Percentiles rank a stretch among this genome's conserved stretches.
Evolutionary conservation across 1,139 yeast genomes (phyloP).

Genomic region (Groenewaldozyma auringiensis): DNA sequence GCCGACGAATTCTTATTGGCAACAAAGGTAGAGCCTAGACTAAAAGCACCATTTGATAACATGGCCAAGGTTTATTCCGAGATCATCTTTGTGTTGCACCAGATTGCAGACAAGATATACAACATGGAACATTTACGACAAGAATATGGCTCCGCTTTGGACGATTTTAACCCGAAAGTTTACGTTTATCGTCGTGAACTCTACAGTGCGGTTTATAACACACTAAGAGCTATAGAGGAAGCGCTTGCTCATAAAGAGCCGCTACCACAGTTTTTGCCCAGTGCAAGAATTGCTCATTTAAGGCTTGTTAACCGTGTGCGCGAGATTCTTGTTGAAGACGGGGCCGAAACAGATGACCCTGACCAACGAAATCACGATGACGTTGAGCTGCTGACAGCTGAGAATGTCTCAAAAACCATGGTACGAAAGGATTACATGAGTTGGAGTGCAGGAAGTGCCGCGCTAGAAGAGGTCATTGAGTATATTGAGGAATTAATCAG

Average conservation of each 20-base stretch:
- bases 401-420: constrained; percentile 9
- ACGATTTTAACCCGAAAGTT: constrained; percentile 37
- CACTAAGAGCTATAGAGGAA: constrained; percentile 37
- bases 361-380: background rate
- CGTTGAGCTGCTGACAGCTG: background rate
- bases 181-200: constrained; percentile 40
- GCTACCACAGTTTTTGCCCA: constrained; percentile 43
- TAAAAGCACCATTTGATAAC: constrained; percentile 40
- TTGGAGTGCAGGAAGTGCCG: constrained; percentile 47
- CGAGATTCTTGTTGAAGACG: constrained; percentile 22
- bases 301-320: constrained; percentile 39
- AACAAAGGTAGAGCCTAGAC: constrained; percentile 41
- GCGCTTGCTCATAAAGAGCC: constrained; percentile 40
- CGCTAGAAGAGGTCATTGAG: constrained; percentile 42
- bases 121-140: constrained; percentile 39
- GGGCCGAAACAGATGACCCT: background rate
- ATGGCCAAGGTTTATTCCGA: constrained; percentile 37
- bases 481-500: constrained; percentile 41
- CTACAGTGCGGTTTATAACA: constrained; percentile 34
- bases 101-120: constrained; percentile 42
- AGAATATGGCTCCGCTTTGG: constrained; percentile 41
- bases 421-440: constrained; percentile 38
- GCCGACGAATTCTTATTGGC: constrained; percentile 37
- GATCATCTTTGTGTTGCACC: constrained; percentile 39
- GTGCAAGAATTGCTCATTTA: constrained; percentile 42